Evolutionary conservation across 768 basidiomycete genomes (phyloP), one percentile per base, ranked within the genome.

Genomic region (Ramaria rubella): DNA sequence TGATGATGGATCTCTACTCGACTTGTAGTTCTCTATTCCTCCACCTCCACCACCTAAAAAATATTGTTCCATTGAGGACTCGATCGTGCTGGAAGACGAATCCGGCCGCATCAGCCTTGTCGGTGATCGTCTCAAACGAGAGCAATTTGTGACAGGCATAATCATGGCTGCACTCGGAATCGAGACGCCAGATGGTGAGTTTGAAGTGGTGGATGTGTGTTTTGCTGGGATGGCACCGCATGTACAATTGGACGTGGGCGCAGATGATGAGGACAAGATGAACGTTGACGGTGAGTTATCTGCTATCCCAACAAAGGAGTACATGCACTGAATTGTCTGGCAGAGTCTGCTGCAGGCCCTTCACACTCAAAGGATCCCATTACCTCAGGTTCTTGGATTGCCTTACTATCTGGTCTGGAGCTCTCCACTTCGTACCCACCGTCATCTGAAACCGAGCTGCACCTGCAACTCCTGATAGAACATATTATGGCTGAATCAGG

Each of bases 41-140:
- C 83, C 90, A 0, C 94, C 91, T 0, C 86, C 92, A 4, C 87
- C 82, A 3, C 75, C 76, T 49, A 65, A 73, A 4, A 95, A 94
- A 68, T 85, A 87, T 65, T 81, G 77, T 64, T 94, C 92, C 1
- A 70, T 74, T 0, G 81, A 85, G 38, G 96, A 99, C 65, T 80
- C 73, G 58, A 71, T 94, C 27, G 91, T 91, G 83, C 76, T 99
- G 0, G 96, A 99, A 71, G 96, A 99, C 67, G 96, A 98, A 71
- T 91, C 88, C 1, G 96, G 96, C 0, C 82, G 96, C 30, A 87
- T 99, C 38, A 79, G 80, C 45, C 81, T 99, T 15, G 89, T 94
- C 0, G 96, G 96, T 5, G 80, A 85, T 5, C 73, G 72, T 31
- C 71, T 97, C 38, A 70, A 74, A 27, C 75, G 76, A 15, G 80